phyloP scores from a whole-genome alignment of 2,329 filamentous ascomycete species.

The Penicillium sp. region DNA sequence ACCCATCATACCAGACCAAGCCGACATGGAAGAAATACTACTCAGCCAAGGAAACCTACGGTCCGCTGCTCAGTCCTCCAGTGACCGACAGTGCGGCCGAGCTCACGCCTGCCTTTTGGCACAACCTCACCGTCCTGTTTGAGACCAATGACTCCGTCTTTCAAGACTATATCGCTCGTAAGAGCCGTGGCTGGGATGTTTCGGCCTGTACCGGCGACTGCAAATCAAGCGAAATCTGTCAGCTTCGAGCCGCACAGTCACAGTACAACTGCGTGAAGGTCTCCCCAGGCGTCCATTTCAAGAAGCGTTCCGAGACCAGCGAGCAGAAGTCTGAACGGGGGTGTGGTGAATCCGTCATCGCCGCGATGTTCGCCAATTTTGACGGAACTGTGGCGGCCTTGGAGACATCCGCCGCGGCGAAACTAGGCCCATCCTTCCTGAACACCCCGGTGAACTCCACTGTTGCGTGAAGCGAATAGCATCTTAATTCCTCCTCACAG shows the following conservation, averaged over 20 bases:
- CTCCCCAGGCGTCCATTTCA: constrained; percentile 30
- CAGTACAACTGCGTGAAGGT: constrained; percentile 49
- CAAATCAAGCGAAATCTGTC: constrained; percentile 45
- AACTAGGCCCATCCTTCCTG: constrained; percentile 11
- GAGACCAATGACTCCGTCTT: constrained; percentile 43
- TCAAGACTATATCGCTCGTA: constrained; percentile 43
- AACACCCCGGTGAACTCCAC: constrained; percentile 10
- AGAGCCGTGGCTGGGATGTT: constrained; percentile 44
- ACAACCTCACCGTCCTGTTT: constrained; percentile 48
- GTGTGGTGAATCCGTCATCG: constrained; percentile 15
- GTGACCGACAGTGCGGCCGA: constrained; percentile 37
- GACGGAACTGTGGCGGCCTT: constrained; percentile 8
- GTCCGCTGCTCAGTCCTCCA: constrained; percentile 41
- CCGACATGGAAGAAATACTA: constrained; percentile 52
- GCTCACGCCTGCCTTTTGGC: constrained; percentile 54
- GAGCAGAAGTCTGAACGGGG: constrained; percentile 1
- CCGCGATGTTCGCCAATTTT: constrained; percentile 14
- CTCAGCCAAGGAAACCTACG: constrained; percentile 51
- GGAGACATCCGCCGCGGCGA: constrained; percentile 8
- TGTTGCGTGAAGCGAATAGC: not conserved
- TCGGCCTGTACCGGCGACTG: constrained; percentile 41
- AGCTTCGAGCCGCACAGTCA: constrained; percentile 45
- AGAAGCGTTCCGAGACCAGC: constrained; percentile 4
- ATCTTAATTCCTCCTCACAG: no score
- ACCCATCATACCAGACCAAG: constrained; percentile 41